Conservation (phyloP, 345 rosid species). For the Eucalyptus grandis region DNA sequence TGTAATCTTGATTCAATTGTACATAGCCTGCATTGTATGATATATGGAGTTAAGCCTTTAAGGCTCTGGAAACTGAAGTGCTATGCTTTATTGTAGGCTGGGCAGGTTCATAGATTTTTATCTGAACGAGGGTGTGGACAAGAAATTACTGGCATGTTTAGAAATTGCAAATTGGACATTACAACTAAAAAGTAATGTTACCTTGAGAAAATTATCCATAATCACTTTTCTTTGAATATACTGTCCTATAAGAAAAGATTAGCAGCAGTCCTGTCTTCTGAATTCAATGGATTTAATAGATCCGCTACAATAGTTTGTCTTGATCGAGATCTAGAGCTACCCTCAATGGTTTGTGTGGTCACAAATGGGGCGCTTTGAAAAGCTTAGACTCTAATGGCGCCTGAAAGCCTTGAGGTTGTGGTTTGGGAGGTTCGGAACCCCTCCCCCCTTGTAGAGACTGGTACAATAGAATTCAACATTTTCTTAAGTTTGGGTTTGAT, state of each 20-base stretch:
- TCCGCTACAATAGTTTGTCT: background rate
- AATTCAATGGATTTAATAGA: background rate
- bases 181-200: background rate
- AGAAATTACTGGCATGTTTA: background rate
- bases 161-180: background rate
- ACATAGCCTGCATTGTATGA: background rate
- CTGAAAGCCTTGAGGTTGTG: background rate
- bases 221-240: background rate
- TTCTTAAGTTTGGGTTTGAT: background rate
- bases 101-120: background rate
- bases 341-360: background rate
- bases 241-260: background rate
- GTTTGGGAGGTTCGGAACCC: background rate
- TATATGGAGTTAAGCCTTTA: background rate
- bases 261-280: background rate
- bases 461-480: background rate
- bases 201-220: background rate
- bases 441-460: background rate
- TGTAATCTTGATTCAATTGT: background rate
- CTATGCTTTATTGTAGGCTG: background rate
- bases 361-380: background rate
- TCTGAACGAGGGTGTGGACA: background rate
- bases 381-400: background rate
- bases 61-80: background rate
- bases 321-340: background rate